These are phyloP conservation scores for Xylariales sp. DNA, from an alignment of 2,329 filamentous ascomycete species.

Conservation along the genomic window DNA sequence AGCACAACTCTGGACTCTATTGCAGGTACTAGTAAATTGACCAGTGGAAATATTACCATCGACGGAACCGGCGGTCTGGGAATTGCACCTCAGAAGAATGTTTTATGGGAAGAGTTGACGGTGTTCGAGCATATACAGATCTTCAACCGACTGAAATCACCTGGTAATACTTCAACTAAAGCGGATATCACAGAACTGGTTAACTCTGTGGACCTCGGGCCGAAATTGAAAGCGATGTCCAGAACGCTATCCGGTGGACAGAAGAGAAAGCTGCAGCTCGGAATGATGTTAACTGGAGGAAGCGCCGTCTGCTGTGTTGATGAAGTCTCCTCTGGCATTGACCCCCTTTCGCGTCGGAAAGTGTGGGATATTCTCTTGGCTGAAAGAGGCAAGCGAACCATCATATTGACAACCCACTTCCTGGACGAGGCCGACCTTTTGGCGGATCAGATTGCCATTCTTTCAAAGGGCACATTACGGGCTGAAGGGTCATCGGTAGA, in stretches of 20 bases:
- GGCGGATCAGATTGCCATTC: constrained; percentile 81
- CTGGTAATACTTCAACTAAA: constrained; percentile 48
- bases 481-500: constrained; percentile 81
- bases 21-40: constrained; percentile 73
- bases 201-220: constrained; percentile 65
- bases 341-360: constrained; percentile 80
- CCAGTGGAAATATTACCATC: constrained; percentile 70
- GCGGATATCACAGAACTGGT: constrained; percentile 61
- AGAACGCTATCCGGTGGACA: constrained; percentile 85
- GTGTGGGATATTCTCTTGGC: constrained; percentile 91
- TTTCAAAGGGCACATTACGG: constrained; percentile 78
- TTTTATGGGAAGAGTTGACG: constrained; percentile 84
- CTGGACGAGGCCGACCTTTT: constrained; percentile 88
- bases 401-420: constrained; percentile 89
- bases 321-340: constrained; percentile 83
- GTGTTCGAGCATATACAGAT: constrained; percentile 80
- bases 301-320: constrained; percentile 86
- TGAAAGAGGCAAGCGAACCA: constrained; percentile 75
- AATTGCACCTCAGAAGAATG: constrained; percentile 89
- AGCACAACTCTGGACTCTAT: constrained; percentile 86
- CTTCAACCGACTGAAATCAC: constrained; percentile 77
- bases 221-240: constrained; percentile 67
- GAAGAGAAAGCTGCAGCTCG: constrained; percentile 86
- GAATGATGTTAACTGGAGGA: constrained; percentile 92
- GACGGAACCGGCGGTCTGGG: constrained; percentile 76